Base-by-base conservation (phyloP, 345 rosid species). In the Eucalyptus camaldulensis region DNA sequence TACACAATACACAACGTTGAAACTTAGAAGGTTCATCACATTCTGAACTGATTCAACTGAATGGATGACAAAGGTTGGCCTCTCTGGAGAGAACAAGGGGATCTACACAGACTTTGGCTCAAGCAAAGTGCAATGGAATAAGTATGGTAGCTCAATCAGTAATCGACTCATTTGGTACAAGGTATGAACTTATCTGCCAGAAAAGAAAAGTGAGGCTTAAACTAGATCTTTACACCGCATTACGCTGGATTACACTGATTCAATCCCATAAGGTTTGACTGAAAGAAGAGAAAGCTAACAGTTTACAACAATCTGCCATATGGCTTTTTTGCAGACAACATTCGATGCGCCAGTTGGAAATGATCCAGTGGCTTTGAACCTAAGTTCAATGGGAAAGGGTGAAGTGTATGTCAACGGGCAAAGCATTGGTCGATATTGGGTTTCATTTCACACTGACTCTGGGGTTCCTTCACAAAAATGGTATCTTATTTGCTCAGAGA, bases 331-430 rank as follows among this genome's bases (percentile, higher is more conserved):
- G 91, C 92, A 95, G 99, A 93, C 96, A 6, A 27, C 76, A 53
- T 96, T 96, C 86, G 93, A 96, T 87, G 95, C 95, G 21, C 97
- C 99, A 25, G 69, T 91, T 37, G 95, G 96, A 89, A 90, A 86
- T 37, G 96, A 94, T 80, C 95, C 97, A 40, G 91, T 95, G 31
- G 93, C 94, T 45, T 53, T 96, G 90, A 94, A 96, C 92, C 93
- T 95, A 80, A 91, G 89, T 33, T 91, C 96, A 86, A 96, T 96
- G 98, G 97, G 98, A 88, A 96, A 96, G 90, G 99, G 98, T 40
- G 96, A 96, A 94, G 95, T 93, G 88, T 96, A 97, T 96, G 93
- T 96, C 87, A 96, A 96, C 47, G 97, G 97, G 24, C 96, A 93
- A 86, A 96, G 97, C 90, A 95, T 96, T 50, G 97, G 97, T 86